Evolutionary conservation across 495 filamentous ascomycete species (phyloP).

Genomic region (Chaetomidium leptoderma): DNA sequence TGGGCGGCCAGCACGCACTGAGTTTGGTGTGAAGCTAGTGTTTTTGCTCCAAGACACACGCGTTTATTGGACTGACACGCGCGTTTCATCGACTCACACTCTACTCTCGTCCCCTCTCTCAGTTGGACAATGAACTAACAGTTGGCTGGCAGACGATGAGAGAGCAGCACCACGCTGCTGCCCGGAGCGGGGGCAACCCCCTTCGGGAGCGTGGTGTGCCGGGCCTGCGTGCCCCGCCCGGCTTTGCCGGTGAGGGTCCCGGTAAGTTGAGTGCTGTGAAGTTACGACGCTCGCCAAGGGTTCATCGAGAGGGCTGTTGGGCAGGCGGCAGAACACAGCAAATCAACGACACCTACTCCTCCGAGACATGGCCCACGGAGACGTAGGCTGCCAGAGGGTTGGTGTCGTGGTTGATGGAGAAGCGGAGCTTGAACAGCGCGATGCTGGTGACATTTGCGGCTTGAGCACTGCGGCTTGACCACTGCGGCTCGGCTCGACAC

Average conservation of each 20-base stretch:
- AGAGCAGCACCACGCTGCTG: neutral
- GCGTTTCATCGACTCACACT: neutral
- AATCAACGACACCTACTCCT: neutral
- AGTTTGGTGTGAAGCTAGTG: neutral
- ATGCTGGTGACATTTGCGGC: too few relatives aligned
- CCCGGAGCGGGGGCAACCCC: too few relatives aligned
- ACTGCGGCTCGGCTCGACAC: constrained; percentile 4
- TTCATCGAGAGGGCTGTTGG: neutral
- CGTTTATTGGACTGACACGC: neutral
- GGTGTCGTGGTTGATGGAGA: too few relatives aligned
- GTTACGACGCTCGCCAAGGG: neutral
- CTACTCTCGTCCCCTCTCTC: neutral
- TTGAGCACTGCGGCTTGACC: neutral
- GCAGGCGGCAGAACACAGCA: neutral
- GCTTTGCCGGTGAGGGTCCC: constrained; percentile 7
- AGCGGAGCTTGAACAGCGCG: too few relatives aligned
- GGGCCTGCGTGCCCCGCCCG: constrained; percentile 13
- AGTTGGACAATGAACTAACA: constrained; percentile 2
- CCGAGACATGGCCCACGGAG: neutral
- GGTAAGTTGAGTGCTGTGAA: constrained; percentile 5
- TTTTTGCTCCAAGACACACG: neutral
- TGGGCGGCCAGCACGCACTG: neutral
- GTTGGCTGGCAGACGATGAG: neutral
- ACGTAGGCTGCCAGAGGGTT: too few relatives aligned
- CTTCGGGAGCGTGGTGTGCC: too few relatives aligned